A percentile compares a stretch with the other conserved stretches of the same genome.
Evolutionary conservation across 2,329 filamentous ascomycete species (phyloP).

Genomic region (Penicillium sp.): DNA sequence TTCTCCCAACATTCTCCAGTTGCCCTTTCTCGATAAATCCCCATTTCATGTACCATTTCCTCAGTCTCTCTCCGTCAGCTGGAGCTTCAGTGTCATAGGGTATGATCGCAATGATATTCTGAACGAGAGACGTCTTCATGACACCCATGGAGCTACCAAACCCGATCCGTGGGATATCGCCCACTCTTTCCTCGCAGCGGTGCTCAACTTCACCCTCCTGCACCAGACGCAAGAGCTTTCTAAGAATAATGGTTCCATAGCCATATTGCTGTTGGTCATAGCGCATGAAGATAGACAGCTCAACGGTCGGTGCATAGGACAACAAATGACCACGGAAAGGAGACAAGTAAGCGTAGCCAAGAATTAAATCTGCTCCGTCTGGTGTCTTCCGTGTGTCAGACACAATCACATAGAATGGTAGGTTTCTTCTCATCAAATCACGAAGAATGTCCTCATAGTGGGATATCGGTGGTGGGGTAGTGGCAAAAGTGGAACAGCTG

Average conservation of each 20-base stretch:
- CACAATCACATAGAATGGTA: slow-evolving; percentile 42
- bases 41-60: slow-evolving; percentile 39
- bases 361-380: slow-evolving; percentile 15
- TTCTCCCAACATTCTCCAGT: slow-evolving; percentile 39
- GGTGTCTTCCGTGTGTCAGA: slow-evolving; percentile 11
- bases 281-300: slow-evolving; percentile 42
- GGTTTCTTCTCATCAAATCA: slow-evolving; percentile 22
- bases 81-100: slow-evolving; percentile 36
- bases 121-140: slow-evolving; percentile 15
- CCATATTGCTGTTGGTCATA: slow-evolving; percentile 31
- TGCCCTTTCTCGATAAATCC: slow-evolving; percentile 42
- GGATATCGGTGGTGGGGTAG: slow-evolving; percentile 27
- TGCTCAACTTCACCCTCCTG: slow-evolving; percentile 18
- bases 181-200: slow-evolving; percentile 3
- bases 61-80: slow-evolving; percentile 32
- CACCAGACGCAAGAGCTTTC: slow-evolving; percentile 29
- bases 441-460: slow-evolving; percentile 31
- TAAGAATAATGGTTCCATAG: slow-evolving; percentile 35
- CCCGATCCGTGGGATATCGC: neutral
- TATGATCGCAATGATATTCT: slow-evolving; percentile 40
- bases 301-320: slow-evolving; percentile 42
- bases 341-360: slow-evolving; percentile 38
- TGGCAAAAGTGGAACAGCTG: slow-evolving; percentile 33
- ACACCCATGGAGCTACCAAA: neutral
- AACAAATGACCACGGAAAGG: slow-evolving; percentile 37